Conservation (phyloP, 345 rosid genomes). For the Rhodamnia argentea region DNA sequence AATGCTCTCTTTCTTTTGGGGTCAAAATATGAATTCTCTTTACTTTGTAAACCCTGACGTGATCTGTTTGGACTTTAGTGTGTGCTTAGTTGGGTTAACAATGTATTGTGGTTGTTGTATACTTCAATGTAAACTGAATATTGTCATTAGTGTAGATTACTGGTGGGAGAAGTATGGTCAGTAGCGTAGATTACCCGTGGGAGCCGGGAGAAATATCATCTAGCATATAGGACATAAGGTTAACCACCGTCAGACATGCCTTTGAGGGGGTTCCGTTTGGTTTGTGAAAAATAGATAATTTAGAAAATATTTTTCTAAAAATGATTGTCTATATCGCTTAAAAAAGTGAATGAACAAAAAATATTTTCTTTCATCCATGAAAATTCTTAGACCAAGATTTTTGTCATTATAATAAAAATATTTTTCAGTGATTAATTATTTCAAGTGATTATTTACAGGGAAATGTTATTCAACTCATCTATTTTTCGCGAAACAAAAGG, state of each 20-base stretch:
- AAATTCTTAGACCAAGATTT: too few relatives aligned
- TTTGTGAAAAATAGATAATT: too few relatives aligned
- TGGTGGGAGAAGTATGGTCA: neutral
- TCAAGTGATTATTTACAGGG: too few relatives aligned
- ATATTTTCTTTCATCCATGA: too few relatives aligned
- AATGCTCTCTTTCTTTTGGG: neutral
- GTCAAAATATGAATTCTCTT: neutral
- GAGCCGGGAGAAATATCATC: neutral
- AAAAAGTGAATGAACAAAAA: too few relatives aligned
- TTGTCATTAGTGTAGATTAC: neutral
- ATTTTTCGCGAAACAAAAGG: too few relatives aligned
- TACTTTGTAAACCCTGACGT: neutral
- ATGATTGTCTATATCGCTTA: too few relatives aligned
- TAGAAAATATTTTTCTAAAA: too few relatives aligned
- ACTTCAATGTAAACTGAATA: neutral
- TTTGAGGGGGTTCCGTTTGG: too few relatives aligned
- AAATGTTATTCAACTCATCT: too few relatives aligned
- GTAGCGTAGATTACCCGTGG: neutral
- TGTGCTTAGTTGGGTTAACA: neutral
- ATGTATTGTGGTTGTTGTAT: neutral
- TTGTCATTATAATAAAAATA: too few relatives aligned
- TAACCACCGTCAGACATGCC: neutral
- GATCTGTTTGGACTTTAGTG: neutral
- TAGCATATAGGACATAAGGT: neutral
- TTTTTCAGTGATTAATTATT: too few relatives aligned